A percentile compares a stretch with the other conserved stretches of the same genome.
These are phyloP conservation scores for Heritiera littoralis DNA, from an alignment of 345 rosid genomes.

Conservation along the genomic window DNA sequence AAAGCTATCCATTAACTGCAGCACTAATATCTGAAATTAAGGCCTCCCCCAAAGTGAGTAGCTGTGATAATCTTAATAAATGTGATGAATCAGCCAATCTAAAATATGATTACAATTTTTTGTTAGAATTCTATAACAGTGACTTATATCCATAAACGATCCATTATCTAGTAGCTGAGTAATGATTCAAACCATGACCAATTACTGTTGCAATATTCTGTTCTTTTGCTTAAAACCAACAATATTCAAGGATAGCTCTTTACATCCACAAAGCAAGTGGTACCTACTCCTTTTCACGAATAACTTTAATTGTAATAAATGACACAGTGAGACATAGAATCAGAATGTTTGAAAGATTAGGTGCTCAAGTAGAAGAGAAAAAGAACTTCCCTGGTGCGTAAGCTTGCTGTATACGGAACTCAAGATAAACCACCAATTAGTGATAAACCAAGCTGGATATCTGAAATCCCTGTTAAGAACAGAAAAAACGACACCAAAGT, in stretches of 20 bases:
- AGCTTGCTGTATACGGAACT: neutral
- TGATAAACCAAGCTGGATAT: constrained; percentile 1
- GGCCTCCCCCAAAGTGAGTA: neutral
- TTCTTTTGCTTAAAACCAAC: neutral
- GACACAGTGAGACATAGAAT: neutral
- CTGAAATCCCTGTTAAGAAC: constrained; percentile 1
- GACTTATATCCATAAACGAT: neutral
- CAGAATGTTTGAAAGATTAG: neutral
- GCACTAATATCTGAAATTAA: neutral
- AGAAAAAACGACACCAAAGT: neutral
- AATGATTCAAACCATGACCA: neutral
- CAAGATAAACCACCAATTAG: neutral
- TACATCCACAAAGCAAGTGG: neutral
- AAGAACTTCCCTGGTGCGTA: neutral
- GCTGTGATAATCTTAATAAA: neutral
- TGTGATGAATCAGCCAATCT: neutral
- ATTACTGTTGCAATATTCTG: neutral
- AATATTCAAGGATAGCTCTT: constrained; percentile 1
- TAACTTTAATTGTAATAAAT: neutral
- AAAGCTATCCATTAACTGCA: neutral
- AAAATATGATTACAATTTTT: neutral
- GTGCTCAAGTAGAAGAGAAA: neutral
- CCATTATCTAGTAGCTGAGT: neutral
- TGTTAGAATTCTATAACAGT: neutral
- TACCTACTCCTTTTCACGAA: neutral